Conservation (phyloP, 1,284 basidiomycete genomes). For the Rhodotorula glutinis region DNA sequence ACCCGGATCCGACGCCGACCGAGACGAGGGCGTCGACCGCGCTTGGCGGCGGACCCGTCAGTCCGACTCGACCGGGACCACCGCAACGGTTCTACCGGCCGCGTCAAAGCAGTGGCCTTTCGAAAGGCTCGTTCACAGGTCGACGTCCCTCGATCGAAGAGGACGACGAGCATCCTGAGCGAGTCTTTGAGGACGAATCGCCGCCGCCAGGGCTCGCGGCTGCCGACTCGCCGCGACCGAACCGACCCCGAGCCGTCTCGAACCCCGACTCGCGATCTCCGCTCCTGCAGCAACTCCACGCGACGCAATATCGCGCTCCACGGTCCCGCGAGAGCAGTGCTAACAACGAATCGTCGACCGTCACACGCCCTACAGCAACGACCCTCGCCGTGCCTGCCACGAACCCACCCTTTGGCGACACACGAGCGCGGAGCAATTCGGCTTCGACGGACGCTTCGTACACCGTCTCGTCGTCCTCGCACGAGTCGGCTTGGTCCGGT, state of each 20-base stretch:
- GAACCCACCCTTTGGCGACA: too few relatives aligned
- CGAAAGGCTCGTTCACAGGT: slow-evolving; percentile 18
- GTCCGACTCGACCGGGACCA: slow-evolving; percentile 6
- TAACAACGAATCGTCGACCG: too few relatives aligned
- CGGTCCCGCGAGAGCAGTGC: not conserved
- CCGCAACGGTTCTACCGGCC: slow-evolving; percentile 40
- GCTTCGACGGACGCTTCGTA: slow-evolving; percentile 24
- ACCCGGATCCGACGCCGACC: not conserved
- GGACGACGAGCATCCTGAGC: not conserved
- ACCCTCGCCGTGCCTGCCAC: too few relatives aligned
- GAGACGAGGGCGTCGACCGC: not conserved
- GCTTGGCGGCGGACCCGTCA: not conserved
- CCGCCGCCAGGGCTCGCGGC: not conserved
- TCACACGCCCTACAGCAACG: too few relatives aligned
- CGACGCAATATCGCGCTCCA: not conserved
- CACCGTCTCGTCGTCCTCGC: slow-evolving; percentile 15
- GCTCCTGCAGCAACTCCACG: slow-evolving; percentile 15
- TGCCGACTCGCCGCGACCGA: not conserved
- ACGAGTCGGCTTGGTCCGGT: slow-evolving; percentile 31
- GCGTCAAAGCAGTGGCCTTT: slow-evolving; percentile 39
- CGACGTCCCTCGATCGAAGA: not conserved
- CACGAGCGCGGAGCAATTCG: slow-evolving; percentile 25
- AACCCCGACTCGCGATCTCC: slow-evolving; percentile 13
- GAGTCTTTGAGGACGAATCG: slow-evolving; percentile 7
- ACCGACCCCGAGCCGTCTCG: slow-evolving; percentile 7